These are phyloP conservation scores for Platanus orientalis DNA, from an alignment of 164 flowering plant species.

Conservation along the genomic window DNA sequence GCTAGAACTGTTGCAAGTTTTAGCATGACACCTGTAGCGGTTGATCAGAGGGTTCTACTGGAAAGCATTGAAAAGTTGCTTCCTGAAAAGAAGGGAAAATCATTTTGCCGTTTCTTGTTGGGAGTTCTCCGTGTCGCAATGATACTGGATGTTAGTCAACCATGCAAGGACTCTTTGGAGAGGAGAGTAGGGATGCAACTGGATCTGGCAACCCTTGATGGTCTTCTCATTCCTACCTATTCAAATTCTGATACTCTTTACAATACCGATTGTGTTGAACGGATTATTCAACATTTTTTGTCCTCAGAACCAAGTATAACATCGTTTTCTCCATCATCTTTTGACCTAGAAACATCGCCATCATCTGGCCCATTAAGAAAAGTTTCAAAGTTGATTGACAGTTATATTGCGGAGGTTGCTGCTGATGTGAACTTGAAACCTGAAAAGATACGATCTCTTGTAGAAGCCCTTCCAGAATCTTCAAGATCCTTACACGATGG, in stretches of 20 bases:
- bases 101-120: constrained; percentile 70
- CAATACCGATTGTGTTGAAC: constrained; percentile 66
- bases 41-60: constrained; percentile 62
- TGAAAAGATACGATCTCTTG: constrained; percentile 62
- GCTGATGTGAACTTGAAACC: constrained; percentile 89
- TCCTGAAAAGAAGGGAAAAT: constrained; percentile 73
- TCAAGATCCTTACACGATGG: constrained; percentile 91
- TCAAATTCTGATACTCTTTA: constrained; percentile 85
- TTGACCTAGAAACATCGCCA: constrained; percentile 51
- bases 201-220: constrained; percentile 71
- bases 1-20: constrained; percentile 54
- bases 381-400: constrained; percentile 73
- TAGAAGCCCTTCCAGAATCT: constrained; percentile 74
- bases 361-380: constrained; percentile 47
- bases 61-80: constrained; percentile 67
- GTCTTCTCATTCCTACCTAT: constrained; percentile 77
- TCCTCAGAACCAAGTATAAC: constrained; percentile 41
- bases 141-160: constrained; percentile 54
- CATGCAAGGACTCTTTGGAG: constrained; percentile 62
- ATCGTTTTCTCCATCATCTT: constrained; percentile 57
- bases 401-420: constrained; percentile 87
- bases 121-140: constrained; percentile 84
- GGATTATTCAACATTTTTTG: constrained; percentile 61
- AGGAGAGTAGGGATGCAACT: constrained; percentile 79
- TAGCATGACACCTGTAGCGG: constrained; percentile 51